Evolutionary conservation across 106 monocot genomes (phyloP).

Genomic region (Chionographis japonica): DNA sequence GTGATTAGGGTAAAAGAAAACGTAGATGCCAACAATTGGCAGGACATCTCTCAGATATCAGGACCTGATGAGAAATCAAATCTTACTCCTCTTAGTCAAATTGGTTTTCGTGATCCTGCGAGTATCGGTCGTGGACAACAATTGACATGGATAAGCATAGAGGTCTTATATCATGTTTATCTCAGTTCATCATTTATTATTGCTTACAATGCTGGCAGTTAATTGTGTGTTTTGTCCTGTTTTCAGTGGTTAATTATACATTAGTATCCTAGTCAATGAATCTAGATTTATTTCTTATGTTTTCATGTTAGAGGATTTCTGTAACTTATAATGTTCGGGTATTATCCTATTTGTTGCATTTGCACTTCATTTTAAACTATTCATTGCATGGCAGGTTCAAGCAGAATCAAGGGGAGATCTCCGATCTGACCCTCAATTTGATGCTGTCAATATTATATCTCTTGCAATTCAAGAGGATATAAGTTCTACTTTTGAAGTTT

Average conservation of each 20-base stretch:
- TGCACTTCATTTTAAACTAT: neutral
- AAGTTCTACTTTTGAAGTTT: constrained; percentile 25
- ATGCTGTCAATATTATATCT: constrained; percentile 81
- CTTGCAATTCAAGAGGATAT: constrained; percentile 76
- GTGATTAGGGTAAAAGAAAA: constrained; percentile 10
- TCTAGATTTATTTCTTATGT: too few species aligned
- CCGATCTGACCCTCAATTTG: constrained; percentile 76
- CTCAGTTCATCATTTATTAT: neutral
- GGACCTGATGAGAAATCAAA: constrained; percentile 56
- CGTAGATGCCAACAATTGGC: constrained; percentile 8
- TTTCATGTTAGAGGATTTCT: too few species aligned
- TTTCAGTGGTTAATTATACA: too few species aligned
- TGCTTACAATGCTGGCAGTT: neutral
- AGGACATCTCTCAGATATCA: constrained; percentile 83
- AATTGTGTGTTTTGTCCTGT: neutral
- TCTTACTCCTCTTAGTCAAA: constrained; percentile 91
- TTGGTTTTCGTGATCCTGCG: constrained; percentile 87
- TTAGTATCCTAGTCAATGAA: too few species aligned
- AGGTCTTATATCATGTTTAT: constrained; percentile 37
- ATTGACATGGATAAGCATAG: constrained; percentile 75
- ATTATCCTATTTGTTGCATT: too few species aligned
- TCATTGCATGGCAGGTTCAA: constrained; percentile 43
- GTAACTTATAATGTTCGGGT: too few species aligned
- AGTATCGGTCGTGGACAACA: constrained; percentile 75
- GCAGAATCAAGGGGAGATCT: constrained; percentile 82